These are phyloP conservation scores for Chloroidium sp. DNA, from an alignment of 163 green algal genomes.

Conservation along the genomic window DNA sequence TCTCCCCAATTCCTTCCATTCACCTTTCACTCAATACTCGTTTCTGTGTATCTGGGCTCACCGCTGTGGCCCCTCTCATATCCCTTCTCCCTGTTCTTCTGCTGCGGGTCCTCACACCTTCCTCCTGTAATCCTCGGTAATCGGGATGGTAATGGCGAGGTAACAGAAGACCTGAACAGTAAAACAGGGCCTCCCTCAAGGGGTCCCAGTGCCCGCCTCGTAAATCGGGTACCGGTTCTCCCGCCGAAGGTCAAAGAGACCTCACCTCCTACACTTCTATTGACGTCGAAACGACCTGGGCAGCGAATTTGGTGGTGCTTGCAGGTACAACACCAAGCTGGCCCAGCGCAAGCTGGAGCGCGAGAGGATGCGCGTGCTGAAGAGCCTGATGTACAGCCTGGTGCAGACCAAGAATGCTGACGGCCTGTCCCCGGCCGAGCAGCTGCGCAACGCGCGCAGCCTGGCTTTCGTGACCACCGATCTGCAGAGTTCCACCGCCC, in stretches of 20 bases:
- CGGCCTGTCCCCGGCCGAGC: slow-evolving; percentile 10
- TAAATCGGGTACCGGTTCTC: too few species aligned
- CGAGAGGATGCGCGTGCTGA: slow-evolving; percentile 33
- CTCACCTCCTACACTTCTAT: neutral
- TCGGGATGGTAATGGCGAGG: too few species aligned
- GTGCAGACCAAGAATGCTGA: slow-evolving; percentile 14
- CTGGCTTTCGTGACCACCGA: slow-evolving; percentile 69
- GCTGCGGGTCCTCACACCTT: too few species aligned
- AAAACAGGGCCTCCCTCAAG: neutral
- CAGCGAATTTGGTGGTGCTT: neutral
- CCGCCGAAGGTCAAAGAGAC: neutral
- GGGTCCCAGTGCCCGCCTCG: too few species aligned
- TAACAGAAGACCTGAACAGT: too few species aligned
- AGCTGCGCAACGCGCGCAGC: slow-evolving; percentile 29
- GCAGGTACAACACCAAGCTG: slow-evolving; percentile 20
- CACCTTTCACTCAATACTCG: too few species aligned
- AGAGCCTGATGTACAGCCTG: slow-evolving; percentile 33
- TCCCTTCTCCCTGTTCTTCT: too few species aligned
- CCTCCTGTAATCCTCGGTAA: too few species aligned
- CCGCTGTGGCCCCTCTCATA: too few species aligned
- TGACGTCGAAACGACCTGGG: neutral
- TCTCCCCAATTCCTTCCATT: too few species aligned
- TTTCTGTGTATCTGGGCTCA: too few species aligned
- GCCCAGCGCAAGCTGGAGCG: slow-evolving; percentile 17
- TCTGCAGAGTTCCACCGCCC: slow-evolving; percentile 48